These are phyloP conservation scores for Pseudogymnoascus sp. DNA, from an alignment of 2,329 filamentous ascomycete genomes.

Conservation along the genomic window DNA sequence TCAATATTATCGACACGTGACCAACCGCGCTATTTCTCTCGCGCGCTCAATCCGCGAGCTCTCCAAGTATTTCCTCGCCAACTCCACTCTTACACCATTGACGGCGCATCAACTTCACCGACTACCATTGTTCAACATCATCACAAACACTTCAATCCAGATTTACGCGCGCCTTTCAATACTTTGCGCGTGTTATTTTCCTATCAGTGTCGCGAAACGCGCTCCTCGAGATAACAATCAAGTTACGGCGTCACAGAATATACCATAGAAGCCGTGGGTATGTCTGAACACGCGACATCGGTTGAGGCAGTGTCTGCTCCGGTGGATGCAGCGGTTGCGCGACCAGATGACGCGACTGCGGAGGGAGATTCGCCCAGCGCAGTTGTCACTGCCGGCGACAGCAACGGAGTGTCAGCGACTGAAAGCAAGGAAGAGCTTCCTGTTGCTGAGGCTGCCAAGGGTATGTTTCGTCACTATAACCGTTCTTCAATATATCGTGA, in stretches of 20 bases:
- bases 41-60: slow-evolving; percentile 10
- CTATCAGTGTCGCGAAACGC: slow-evolving; percentile 8
- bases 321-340: slow-evolving; percentile 6
- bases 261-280: slow-evolving; percentile 8
- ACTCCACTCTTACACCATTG: slow-evolving; percentile 2
- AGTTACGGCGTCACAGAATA: slow-evolving; percentile 4
- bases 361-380: not conserved
- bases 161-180: not conserved
- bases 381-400: not conserved
- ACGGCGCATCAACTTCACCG: slow-evolving; percentile 9
- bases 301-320: slow-evolving; percentile 1
- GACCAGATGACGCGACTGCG: not conserved
- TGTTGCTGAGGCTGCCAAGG: not conserved
- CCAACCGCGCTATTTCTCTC: slow-evolving; percentile 11
- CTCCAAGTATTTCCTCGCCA: slow-evolving; percentile 8
- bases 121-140: slow-evolving; percentile 6
- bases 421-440: not conserved
- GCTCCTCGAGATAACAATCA: not conserved
- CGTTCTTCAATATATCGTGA: not conserved
- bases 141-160: not conserved
- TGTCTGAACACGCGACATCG: slow-evolving; percentile 10
- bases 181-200: slow-evolving; percentile 11
- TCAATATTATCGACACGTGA: slow-evolving; percentile 9
- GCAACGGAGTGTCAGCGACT: not conserved
- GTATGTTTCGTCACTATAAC: not conserved